Conservation (phyloP, 768 basidiomycete genomes). For the Flagelloscypha sp. region DNA sequence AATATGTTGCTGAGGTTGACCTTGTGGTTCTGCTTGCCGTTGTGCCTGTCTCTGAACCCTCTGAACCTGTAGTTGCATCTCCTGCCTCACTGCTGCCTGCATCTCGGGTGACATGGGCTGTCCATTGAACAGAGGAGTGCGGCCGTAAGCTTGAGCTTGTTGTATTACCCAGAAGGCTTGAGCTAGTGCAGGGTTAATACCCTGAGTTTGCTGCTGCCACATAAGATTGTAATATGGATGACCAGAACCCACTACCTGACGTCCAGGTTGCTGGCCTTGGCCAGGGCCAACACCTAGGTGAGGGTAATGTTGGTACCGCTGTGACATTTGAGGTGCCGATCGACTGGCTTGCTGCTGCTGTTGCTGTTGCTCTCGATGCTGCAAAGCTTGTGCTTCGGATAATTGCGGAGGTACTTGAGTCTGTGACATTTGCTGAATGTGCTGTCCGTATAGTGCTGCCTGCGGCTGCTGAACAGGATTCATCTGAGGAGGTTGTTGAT, state of each 20-base stretch:
- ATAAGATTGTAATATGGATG: no score
- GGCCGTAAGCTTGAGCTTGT: neutral
- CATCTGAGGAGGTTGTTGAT: conserved; percentile 5
- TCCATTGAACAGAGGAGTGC: neutral
- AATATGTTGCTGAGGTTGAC: neutral
- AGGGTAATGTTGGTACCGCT: no score
- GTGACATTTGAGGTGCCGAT: no score
- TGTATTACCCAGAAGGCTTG: no score
- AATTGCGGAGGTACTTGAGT: conserved; percentile 4
- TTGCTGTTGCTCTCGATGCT: conserved; percentile 4
- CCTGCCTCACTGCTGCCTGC: no score
- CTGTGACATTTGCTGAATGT: conserved; percentile 5
- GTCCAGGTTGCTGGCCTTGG: no score
- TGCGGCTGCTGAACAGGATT: neutral
- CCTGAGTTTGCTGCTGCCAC: no score
- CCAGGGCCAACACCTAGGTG: no score
- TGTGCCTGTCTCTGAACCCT: neutral
- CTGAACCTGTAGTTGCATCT: no score
- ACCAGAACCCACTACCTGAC: no score
- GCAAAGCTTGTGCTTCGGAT: conserved; percentile 2
- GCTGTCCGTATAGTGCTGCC: conserved; percentile 3
- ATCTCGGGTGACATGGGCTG: neutral
- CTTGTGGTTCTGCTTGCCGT: neutral
- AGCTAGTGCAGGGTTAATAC: no score
- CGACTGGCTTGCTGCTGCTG: conserved; percentile 10